Evolutionary conservation across 306 rosid species (phyloP), one percentile per base, ranked within the genome.

Genomic region (Lagenaria siceraria): DNA sequence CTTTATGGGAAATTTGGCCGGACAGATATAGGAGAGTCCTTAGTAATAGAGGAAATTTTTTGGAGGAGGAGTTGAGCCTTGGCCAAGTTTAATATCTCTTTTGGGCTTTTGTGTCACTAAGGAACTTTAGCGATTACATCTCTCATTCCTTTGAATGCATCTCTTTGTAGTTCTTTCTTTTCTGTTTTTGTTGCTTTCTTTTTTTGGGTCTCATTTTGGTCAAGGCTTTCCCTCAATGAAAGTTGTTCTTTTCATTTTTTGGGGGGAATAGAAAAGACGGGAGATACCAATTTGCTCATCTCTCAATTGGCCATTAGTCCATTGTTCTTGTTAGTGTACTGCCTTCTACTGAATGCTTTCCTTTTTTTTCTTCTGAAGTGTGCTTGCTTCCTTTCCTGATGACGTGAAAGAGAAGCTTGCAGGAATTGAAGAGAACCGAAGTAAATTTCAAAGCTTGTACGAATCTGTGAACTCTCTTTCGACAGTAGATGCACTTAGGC

Each of bases 351-450:
- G 24, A 70, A 64, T 80, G 2, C 35, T 42, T 53, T 56, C 82
- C 75, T 75, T 69, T 46, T 69, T 49, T 25, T 82, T 83, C 49
- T 73, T 68, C 46, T 80, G 83, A 82, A 91, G 98, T 81, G 88
- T 89, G 21, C 78, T 91, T 80, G 90, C 97, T 61, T 78, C 76
- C 69, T 92, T 94, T 83, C 92, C 94, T 12, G 92, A 82, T 31
- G 85, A 78, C 76, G 68, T 87, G 78, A 89, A 86, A 78, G 95
- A 87, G 81, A 86, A 80, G 85, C 68, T 89, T 84, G 79, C 83
- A 43, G 90, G 81, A 76, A 80, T 58, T 51, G 79, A 58, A 53
- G 95, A 87, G 63, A 91, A 83, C 74, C 84, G 88, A 78, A 73
- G 78, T 38, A 78, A 86, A 80, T 87, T 90, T 49, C 86, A 80